These are phyloP conservation scores for Candida golubevii DNA, from an alignment of 805 yeast genomes.

Conservation along the genomic window DNA sequence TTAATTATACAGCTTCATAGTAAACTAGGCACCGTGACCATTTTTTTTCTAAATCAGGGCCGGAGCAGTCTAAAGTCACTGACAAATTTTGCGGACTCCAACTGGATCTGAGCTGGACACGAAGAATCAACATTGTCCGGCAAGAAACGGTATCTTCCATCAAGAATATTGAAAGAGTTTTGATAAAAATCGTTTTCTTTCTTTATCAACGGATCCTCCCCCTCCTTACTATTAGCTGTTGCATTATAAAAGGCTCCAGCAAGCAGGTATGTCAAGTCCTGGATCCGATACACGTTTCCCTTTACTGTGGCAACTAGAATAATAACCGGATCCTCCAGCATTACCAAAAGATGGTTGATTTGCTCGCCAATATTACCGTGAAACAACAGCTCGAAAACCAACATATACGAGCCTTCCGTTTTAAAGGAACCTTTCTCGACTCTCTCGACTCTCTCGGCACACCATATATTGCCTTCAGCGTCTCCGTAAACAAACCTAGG, in stretches of 20 bases:
- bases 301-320: constrained; percentile 11
- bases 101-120: no score
- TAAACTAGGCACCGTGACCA: no score
- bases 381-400: constrained; percentile 1
- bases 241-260: no score
- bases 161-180: neutral
- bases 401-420: constrained; percentile 2
- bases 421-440: neutral
- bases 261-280: neutral
- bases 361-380: constrained; percentile 27
- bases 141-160: no score
- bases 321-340: constrained; percentile 7
- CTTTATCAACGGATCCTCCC: neutral
- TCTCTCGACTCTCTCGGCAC: neutral
- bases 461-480: constrained; percentile 26
- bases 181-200: neutral
- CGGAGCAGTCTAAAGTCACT: no score
- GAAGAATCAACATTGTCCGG: no score
- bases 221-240: neutral
- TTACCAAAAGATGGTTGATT: constrained; percentile 21
- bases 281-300: constrained; percentile 11
- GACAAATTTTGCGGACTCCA: no score
- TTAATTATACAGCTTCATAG: no score
- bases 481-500: constrained; percentile 21
- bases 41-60: no score